A percentile compares a stretch with the other conserved stretches of the same genome.
phyloP scores from a whole-genome alignment of 257 asterid species.

The Jacaranda mimosifolia region DNA sequence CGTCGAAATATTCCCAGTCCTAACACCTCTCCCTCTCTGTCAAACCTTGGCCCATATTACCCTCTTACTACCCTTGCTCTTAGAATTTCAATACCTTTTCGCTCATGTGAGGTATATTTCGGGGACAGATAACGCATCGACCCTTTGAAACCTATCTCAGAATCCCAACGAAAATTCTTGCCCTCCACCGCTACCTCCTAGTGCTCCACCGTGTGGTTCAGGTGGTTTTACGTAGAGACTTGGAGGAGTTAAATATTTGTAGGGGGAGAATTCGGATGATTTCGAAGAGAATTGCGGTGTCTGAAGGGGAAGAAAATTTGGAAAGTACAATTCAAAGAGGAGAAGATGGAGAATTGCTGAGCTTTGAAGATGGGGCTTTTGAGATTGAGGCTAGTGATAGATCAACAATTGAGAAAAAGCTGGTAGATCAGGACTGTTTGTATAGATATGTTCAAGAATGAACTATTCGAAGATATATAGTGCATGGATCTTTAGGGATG shows the following conservation, averaged over 20 bases:
- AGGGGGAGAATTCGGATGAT: constrained; percentile 76
- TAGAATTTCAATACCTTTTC: constrained; percentile 45
- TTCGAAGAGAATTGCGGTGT: constrained; percentile 66
- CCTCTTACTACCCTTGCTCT: constrained; percentile 90
- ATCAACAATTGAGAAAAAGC: constrained; percentile 52
- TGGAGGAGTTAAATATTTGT: constrained; percentile 84
- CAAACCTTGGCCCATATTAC: constrained; percentile 91
- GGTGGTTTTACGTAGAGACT: constrained; percentile 78
- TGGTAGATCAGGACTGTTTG: constrained; percentile 61
- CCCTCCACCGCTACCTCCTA: constrained; percentile 32
- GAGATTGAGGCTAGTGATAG: constrained; percentile 54
- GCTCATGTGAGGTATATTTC: constrained; percentile 87
- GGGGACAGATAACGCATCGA: constrained; percentile 81
- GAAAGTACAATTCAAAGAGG: constrained; percentile 81
- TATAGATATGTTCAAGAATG: constrained; percentile 58
- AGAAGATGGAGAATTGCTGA: constrained; percentile 81
- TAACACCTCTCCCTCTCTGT: constrained; percentile 35
- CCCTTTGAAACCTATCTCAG: constrained; percentile 46
- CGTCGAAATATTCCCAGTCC: constrained; percentile 34
- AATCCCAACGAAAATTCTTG: constrained; percentile 38
- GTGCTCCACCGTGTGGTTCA: constrained; percentile 74
- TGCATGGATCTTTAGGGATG: constrained; percentile 51
- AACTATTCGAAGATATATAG: constrained; percentile 62
- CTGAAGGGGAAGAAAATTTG: constrained; percentile 82
- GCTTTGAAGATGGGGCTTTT: constrained; percentile 74